Evolutionary conservation across 192 early-diverging fungal species (phyloP).

Genomic region (Bifiguratus adelaidae): DNA sequence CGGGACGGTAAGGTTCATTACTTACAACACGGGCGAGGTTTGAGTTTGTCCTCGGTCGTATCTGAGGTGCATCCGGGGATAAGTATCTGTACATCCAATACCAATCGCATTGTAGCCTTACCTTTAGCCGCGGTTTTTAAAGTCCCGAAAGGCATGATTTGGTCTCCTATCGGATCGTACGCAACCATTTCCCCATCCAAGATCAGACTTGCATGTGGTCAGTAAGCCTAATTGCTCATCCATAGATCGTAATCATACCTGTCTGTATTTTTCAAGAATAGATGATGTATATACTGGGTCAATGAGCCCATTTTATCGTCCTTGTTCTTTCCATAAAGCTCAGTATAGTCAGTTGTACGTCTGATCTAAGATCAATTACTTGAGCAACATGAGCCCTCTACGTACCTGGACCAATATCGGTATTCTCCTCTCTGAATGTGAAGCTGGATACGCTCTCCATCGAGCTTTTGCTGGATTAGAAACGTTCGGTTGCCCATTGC

Average conservation of each 20-base stretch:
- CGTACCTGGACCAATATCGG: slow-evolving; percentile 43
- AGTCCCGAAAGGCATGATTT: slow-evolving; percentile 57
- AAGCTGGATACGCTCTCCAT: slow-evolving; percentile 68
- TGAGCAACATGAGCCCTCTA: slow-evolving; percentile 9
- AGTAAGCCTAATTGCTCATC: background rate
- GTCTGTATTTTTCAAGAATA: slow-evolving; percentile 31
- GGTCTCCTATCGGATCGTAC: slow-evolving; percentile 48
- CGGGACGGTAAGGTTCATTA: slow-evolving; percentile 2
- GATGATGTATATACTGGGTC: slow-evolving; percentile 37
- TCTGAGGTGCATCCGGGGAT: slow-evolving; percentile 7
- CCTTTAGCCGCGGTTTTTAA: slow-evolving; percentile 58
- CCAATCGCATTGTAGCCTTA: slow-evolving; percentile 1
- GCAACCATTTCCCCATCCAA: slow-evolving; percentile 78
- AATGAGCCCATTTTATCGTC: slow-evolving; percentile 44
- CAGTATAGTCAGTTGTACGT: slow-evolving; percentile 61
- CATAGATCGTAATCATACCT: too few relatives aligned
- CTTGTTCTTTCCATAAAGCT: slow-evolving; percentile 47
- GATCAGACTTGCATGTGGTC: slow-evolving; percentile 35
- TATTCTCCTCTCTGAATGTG: slow-evolving; percentile 43
- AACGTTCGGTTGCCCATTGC: slow-evolving; percentile 37
- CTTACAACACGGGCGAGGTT: slow-evolving; percentile 37
- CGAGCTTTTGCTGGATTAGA: slow-evolving; percentile 77
- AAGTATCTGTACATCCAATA: background rate
- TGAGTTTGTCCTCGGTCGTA: slow-evolving; percentile 17
- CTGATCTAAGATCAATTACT: slow-evolving; percentile 16